Evolutionary conservation across 192 early-diverging fungal species (phyloP).

Genomic region (Coemansia sp.): DNA sequence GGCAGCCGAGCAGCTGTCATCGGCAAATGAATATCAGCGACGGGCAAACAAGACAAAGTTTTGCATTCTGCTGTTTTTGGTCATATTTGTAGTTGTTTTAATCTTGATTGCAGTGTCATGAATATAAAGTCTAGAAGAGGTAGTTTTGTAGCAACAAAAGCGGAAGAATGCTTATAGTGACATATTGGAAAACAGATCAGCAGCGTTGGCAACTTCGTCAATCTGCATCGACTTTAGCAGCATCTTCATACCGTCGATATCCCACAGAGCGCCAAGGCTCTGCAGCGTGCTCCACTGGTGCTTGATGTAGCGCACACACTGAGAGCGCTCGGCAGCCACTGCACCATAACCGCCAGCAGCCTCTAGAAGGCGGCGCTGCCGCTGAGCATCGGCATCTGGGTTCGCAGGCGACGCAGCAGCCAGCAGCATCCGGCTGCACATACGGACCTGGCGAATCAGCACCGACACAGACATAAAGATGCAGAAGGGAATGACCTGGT

Average conservation of each 20-base stretch:
- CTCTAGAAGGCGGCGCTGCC: conserved; percentile 1
- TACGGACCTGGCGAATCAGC: conserved; percentile 42
- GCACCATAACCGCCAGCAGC: conserved; percentile 6
- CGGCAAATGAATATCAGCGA: conserved; percentile 77
- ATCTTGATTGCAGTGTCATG: conserved; percentile 57
- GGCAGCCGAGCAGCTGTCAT: conserved; percentile 77
- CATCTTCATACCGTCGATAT: conserved; percentile 39
- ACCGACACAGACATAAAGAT: conserved; percentile 53
- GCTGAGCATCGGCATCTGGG: neutral
- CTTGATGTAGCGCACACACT: conserved; percentile 27
- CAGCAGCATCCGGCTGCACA: conserved; percentile 30
- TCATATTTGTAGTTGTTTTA: conserved; percentile 63
- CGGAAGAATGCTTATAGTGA: conserved; percentile 10
- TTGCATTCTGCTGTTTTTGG: conserved; percentile 75
- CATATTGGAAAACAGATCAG: conserved; percentile 42
- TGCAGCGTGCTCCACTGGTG: conserved; percentile 46
- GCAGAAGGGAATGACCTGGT: conserved; percentile 54
- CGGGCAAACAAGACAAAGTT: conserved; percentile 77
- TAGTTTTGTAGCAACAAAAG: neutral
- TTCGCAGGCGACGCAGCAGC: neutral
- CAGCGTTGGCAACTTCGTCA: conserved; percentile 46
- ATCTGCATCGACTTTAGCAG: conserved; percentile 49
- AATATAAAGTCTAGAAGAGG: neutral
- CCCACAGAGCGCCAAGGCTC: conserved; percentile 39
- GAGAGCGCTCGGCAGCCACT: conserved; percentile 17